A percentile compares a stretch with the other conserved stretches of the same genome.
These are phyloP conservation scores for Calonectria ilicicola DNA, from an alignment of 2,329 filamentous ascomycete species.

Conservation along the genomic window DNA sequence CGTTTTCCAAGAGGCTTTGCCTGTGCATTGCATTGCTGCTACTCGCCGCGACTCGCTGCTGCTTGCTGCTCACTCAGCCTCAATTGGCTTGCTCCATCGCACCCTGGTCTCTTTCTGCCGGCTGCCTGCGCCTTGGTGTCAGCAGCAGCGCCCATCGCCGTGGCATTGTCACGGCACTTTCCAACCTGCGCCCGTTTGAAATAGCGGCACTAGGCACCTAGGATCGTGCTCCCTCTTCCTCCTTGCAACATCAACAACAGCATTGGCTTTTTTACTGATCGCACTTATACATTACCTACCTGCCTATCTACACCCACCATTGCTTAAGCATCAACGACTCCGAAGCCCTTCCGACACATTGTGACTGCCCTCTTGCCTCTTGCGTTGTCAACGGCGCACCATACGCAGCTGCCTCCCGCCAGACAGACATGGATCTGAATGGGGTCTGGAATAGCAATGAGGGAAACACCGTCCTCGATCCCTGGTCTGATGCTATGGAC, in stretches of 20 bases:
- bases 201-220: constrained; percentile 1
- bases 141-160: constrained; percentile 4
- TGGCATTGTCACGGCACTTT: constrained; percentile 2
- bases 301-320: not conserved
- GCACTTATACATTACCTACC: not conserved
- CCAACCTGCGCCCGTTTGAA: constrained; percentile 4
- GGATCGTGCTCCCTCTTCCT: not conserved
- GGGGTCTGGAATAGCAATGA: not conserved
- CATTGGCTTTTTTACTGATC: not conserved
- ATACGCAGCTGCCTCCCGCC: not conserved
- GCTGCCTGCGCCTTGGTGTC: constrained; percentile 15
- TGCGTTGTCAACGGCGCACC: not conserved
- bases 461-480: not conserved
- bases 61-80: not conserved
- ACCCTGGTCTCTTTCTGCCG: not conserved
- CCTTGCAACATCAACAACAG: not conserved
- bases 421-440: constrained; percentile 12
- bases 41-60: not conserved
- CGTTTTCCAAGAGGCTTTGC: not conserved
- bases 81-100: not conserved
- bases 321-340: not conserved
- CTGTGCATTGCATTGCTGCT: not conserved
- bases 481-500: not conserved
- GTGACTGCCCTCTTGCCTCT: not conserved
- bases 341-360: not conserved